Evolutionary conservation across 495 filamentous ascomycete species (phyloP).

Genomic region (Filosporella fistucella): DNA sequence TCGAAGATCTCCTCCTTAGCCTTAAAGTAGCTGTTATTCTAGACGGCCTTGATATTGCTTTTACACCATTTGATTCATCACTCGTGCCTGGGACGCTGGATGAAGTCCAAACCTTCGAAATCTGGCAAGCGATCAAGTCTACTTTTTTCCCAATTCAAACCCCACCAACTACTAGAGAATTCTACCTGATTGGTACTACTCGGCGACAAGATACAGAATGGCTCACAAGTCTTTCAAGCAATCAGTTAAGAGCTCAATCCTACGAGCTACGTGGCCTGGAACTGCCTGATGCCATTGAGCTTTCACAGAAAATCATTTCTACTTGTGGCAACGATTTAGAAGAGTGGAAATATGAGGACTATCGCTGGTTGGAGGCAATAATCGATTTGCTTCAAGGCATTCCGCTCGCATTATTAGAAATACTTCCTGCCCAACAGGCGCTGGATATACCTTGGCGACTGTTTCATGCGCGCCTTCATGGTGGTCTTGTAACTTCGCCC

Average conservation of each 20-base stretch:
- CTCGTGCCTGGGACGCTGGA: slow-evolving; percentile 1
- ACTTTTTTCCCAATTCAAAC: neutral
- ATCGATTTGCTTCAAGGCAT: neutral
- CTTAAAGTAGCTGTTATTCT: neutral
- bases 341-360: neutral
- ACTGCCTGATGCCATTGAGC: neutral
- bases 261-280: slow-evolving; percentile 1
- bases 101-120: neutral
- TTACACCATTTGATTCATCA: neutral
- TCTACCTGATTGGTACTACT: neutral
- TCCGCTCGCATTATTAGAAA: neutral
- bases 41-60: slow-evolving; percentile 1
- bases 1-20: neutral
- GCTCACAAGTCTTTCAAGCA: neutral
- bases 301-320: neutral
- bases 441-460: neutral
- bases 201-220: neutral
- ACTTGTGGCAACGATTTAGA: neutral
- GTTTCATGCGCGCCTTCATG: neutral
- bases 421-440: neutral
- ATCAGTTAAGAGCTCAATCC: neutral
- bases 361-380: neutral
- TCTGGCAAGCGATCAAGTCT: neutral
- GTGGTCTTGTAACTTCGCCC: too few relatives aligned
- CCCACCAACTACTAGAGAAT: neutral